These are phyloP conservation scores for Yarrowia deformans DNA, from an alignment of 805 yeast genomes.

Conservation along the genomic window DNA sequence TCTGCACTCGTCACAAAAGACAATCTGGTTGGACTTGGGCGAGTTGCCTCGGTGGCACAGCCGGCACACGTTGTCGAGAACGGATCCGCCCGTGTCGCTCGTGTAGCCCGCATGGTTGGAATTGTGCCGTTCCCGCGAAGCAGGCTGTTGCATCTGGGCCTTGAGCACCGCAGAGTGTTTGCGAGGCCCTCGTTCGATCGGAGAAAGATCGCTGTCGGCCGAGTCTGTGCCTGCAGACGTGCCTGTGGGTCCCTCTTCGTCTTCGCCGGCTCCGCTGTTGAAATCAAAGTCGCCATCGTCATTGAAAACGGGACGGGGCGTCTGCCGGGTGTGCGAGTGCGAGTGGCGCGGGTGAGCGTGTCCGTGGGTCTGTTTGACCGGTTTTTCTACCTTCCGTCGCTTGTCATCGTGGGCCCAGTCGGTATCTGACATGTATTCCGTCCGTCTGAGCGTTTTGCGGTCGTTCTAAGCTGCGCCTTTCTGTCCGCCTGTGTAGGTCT, in stretches of 20 bases:
- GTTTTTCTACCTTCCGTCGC: constrained; percentile 30
- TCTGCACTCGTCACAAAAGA: constrained; percentile 54
- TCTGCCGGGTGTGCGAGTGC: constrained; percentile 28
- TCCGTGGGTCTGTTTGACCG: constrained; percentile 37
- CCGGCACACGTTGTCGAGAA: constrained; percentile 48
- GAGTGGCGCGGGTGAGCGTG: constrained; percentile 39
- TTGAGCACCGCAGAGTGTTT: constrained; percentile 22
- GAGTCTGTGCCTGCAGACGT: constrained; percentile 32
- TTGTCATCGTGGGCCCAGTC: constrained; percentile 38
- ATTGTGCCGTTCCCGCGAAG: constrained; percentile 25
- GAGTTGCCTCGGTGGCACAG: constrained; percentile 53
- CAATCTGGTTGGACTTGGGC: constrained; percentile 50
- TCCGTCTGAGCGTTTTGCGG: neutral
- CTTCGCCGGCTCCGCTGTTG: constrained; percentile 30
- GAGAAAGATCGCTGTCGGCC: constrained; percentile 26
- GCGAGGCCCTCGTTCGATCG: constrained; percentile 23
- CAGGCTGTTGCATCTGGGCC: constrained; percentile 26
- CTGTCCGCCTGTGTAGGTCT: neutral
- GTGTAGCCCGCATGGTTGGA: constrained; percentile 37
- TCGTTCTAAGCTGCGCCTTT: neutral
- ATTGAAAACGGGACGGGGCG: constrained; percentile 29
- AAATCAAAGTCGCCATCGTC: constrained; percentile 39
- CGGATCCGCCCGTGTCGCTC: constrained; percentile 31
- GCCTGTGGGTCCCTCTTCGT: constrained; percentile 34
- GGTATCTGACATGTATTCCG: constrained; percentile 30